Evolutionary conservation across 1,139 yeast genomes (phyloP).

Genomic region (Candida dubliniensis): DNA sequence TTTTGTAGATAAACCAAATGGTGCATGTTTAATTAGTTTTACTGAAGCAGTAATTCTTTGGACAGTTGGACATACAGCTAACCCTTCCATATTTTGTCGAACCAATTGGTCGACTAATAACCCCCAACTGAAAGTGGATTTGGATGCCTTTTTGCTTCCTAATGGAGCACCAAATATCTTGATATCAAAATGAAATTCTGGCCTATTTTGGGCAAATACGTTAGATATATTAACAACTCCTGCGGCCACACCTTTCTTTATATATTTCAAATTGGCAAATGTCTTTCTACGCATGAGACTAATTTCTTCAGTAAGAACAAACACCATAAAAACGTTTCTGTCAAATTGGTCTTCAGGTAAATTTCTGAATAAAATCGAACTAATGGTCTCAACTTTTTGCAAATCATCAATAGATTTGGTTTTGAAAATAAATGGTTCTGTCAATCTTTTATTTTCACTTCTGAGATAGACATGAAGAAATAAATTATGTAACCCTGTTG

Average conservation of each 20-base stretch:
- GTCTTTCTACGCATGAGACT: slow-evolving; percentile 31
- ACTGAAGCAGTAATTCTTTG: slow-evolving; percentile 68
- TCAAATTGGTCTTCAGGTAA: slow-evolving; percentile 71
- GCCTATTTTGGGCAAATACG: slow-evolving; percentile 66
- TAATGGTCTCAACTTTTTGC: slow-evolving; percentile 61
- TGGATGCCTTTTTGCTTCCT: slow-evolving; percentile 59
- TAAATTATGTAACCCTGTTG: slow-evolving; percentile 71
- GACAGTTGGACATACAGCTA: slow-evolving; percentile 81
- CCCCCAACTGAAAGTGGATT: slow-evolving; percentile 62
- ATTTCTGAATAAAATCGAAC: slow-evolving; percentile 79
- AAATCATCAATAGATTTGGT: slow-evolving; percentile 60
- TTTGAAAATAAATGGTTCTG: slow-evolving; percentile 78
- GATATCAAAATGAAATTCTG: slow-evolving; percentile 60
- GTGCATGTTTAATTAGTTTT: slow-evolving; percentile 70
- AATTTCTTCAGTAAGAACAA: slow-evolving; percentile 63
- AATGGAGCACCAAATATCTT: slow-evolving; percentile 70
- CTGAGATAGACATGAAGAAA: slow-evolving; percentile 73
- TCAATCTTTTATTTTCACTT: slow-evolving; percentile 61
- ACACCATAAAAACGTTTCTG: slow-evolving; percentile 63
- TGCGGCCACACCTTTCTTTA: slow-evolving; percentile 82
- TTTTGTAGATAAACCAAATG: slow-evolving; percentile 18
- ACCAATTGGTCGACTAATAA: slow-evolving; percentile 78
- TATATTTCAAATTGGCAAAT: slow-evolving; percentile 35
- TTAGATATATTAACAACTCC: slow-evolving; percentile 87
- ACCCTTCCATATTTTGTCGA: slow-evolving; percentile 72